Conservation (phyloP, 225 moss, liverwort and hornwort genomes). For the Neckera pumila region DNA sequence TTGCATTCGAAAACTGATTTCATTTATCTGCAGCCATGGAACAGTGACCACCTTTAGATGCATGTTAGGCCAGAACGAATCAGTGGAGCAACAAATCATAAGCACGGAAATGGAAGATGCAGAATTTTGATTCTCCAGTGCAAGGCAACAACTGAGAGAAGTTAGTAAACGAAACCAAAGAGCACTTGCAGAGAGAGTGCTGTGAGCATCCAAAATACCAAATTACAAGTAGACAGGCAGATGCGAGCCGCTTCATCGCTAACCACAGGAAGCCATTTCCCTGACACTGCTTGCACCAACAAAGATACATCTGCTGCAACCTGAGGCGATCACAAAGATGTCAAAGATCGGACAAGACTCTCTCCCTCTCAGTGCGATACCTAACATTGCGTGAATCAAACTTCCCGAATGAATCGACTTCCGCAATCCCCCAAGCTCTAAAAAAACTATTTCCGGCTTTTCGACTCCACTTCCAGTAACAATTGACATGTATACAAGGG, state of each 20-base stretch:
- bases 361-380: neutral
- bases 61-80: neutral
- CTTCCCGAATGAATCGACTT: neutral
- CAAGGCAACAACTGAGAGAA: neutral
- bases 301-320: conserved; percentile 43
- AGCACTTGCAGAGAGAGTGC: neutral
- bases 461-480: neutral
- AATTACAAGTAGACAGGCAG: conserved; percentile 36
- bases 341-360: neutral
- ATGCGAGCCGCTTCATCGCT: conserved; percentile 28
- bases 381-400: neutral
- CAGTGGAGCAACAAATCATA: neutral
- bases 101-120: neutral
- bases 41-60: neutral
- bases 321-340: conserved; percentile 17
- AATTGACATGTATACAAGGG: neutral
- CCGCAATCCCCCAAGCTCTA: neutral
- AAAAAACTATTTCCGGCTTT: neutral
- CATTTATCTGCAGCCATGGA: conserved; percentile 33
- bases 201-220: conserved; percentile 25
- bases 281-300: conserved; percentile 46
- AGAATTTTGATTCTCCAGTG: neutral
- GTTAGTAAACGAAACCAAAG: neutral
- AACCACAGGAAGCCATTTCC: conserved; percentile 34
- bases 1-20: conserved; percentile 47